These are phyloP conservation scores for Pouteria glomerata DNA, from an alignment of 148 eudicot genomes.

Conservation along the genomic window DNA sequence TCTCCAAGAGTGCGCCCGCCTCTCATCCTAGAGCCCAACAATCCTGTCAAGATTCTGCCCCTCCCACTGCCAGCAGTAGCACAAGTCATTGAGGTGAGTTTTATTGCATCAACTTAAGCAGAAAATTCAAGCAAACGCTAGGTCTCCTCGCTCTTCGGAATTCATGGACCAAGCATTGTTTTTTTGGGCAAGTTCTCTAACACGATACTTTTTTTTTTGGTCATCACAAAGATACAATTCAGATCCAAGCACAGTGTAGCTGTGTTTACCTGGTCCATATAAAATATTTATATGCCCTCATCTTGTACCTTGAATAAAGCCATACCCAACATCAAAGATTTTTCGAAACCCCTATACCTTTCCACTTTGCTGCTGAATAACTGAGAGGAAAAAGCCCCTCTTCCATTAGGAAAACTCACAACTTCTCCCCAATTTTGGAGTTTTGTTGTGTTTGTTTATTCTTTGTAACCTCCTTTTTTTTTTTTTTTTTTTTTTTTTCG, in stretches of 20 bases:
- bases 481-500: too few relatives aligned
- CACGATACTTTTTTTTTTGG: conserved; percentile 11
- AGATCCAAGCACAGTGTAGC: conserved; percentile 19
- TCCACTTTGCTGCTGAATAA: conserved; percentile 23
- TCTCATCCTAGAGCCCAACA: conserved; percentile 46
- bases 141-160: conserved; percentile 21
- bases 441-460: conserved; percentile 27
- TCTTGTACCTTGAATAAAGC: conserved; percentile 29
- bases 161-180: conserved; percentile 16
- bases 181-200: conserved; percentile 23
- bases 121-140: conserved; percentile 7
- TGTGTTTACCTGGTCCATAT: conserved; percentile 39
- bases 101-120: conserved; percentile 43
- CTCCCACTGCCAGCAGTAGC: conserved; percentile 34
- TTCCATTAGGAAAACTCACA: conserved; percentile 7
- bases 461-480: conserved; percentile 16
- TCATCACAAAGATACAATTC: conserved; percentile 15
- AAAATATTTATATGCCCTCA: conserved; percentile 31
- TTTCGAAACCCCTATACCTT: conserved; percentile 22
- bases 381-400: conserved; percentile 15
- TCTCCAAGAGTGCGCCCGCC: conserved; percentile 43
- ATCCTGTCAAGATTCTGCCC: conserved; percentile 31
- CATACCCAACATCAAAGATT: conserved; percentile 22
- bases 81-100: conserved; percentile 31
- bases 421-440: conserved; percentile 32